These are phyloP conservation scores for Mycena galopus DNA, from an alignment of 768 basidiomycete genomes.

Conservation along the genomic window DNA sequence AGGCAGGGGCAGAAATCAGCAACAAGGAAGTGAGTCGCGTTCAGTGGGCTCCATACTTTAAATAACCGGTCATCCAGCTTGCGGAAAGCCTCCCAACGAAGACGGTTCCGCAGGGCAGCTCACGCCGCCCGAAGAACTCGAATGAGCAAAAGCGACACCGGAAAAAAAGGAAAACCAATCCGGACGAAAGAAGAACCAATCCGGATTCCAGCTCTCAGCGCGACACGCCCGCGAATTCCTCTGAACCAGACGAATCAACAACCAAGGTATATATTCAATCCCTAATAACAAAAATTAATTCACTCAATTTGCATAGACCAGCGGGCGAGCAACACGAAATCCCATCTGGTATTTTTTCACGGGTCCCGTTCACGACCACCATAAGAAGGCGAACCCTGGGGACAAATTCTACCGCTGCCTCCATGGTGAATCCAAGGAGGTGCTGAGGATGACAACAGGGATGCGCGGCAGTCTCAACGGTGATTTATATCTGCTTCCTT, in stretches of 20 bases:
- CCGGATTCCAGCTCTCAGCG: too few species aligned
- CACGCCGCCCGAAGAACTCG: background rate
- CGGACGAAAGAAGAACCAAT: too few species aligned
- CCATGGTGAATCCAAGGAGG: constrained; percentile 13
- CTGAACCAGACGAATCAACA: too few species aligned
- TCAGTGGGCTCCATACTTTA: background rate
- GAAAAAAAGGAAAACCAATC: background rate
- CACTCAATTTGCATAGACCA: too few species aligned
- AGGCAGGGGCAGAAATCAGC: background rate
- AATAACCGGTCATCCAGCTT: background rate
- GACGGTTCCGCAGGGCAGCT: background rate
- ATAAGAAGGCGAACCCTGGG: background rate
- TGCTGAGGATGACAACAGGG: background rate
- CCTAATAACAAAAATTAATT: too few species aligned
- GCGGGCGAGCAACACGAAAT: background rate
- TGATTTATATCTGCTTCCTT: background rate
- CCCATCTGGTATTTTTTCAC: constrained; percentile 11
- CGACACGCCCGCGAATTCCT: too few species aligned
- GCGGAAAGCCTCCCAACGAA: constrained; percentile 1
- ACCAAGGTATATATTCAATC: too few species aligned
- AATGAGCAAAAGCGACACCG: background rate
- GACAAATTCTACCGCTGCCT: constrained; percentile 16
- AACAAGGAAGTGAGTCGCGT: background rate
- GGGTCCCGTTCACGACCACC: background rate
- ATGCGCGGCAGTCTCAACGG: constrained; percentile 1